Conservation (phyloP, 306 rosid genomes). For the Cucumis cinereus region DNA sequence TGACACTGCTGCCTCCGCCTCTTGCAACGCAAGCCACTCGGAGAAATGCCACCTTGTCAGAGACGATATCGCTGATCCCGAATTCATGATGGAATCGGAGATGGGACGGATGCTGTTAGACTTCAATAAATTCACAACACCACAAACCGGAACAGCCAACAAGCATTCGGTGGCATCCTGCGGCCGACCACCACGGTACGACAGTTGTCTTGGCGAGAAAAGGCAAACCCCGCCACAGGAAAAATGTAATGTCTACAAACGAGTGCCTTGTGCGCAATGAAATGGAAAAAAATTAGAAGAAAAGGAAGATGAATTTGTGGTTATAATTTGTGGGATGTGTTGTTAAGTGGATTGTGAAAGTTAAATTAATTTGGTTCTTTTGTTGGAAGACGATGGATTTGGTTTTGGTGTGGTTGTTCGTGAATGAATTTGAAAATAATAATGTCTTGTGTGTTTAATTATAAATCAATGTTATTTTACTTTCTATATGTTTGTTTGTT, state of each 20-base stretch:
- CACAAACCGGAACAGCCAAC: neutral
- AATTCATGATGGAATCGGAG: neutral
- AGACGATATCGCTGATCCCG: neutral
- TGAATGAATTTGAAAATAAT: too few species aligned
- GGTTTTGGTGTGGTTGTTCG: too few species aligned
- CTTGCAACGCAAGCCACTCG: neutral
- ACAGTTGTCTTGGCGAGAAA: neutral
- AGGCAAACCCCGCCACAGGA: too few species aligned
- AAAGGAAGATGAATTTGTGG: neutral
- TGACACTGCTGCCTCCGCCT: neutral
- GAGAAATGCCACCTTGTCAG: neutral
- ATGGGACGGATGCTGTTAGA: neutral
- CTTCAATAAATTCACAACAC: rapidly evolving
- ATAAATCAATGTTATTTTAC: too few species aligned
- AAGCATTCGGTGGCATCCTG: neutral
- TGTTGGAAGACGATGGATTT: too few species aligned
- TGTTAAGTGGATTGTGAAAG: neutral
- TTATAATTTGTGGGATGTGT: neutral
- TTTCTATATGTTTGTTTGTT: too few species aligned
- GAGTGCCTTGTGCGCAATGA: neutral
- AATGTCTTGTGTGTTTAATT: too few species aligned
- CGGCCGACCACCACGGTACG: neutral
- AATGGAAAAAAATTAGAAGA: neutral
- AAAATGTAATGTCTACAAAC: neutral
- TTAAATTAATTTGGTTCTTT: too few species aligned